Evolutionary conservation across 169 alveolate species (phyloP).

Genomic region (Eimeria sp.): DNA sequence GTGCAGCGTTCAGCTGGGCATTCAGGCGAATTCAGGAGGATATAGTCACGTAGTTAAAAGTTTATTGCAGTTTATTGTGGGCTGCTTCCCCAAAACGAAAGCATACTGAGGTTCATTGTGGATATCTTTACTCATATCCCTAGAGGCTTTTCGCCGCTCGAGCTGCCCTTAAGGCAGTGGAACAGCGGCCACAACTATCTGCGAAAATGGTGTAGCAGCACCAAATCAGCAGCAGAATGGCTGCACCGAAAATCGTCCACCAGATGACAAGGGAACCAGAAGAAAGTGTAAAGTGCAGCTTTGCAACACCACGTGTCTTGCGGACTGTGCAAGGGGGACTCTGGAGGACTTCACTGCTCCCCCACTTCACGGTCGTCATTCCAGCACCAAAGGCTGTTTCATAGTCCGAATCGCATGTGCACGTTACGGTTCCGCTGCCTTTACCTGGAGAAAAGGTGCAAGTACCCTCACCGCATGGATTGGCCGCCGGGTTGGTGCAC

Average conservation of each 20-base stretch:
- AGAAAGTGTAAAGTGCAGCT: constrained; percentile 35
- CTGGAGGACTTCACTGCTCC: constrained; percentile 74
- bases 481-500: constrained; percentile 72
- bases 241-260: constrained; percentile 74
- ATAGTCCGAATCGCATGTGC: constrained; percentile 72
- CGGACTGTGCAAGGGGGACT: constrained; percentile 78
- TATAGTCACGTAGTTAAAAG: not conserved
- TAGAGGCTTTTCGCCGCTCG: constrained; percentile 27
- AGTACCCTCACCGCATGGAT: constrained; percentile 79
- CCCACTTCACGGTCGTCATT: constrained; percentile 70
- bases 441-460: constrained; percentile 80
- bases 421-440: constrained; percentile 82
- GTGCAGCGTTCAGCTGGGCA: too few relatives aligned
- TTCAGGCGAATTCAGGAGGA: not conserved
- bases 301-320: constrained; percentile 75
- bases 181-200: constrained; percentile 71
- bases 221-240: constrained; percentile 62
- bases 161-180: constrained; percentile 46
- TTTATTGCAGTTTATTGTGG: not conserved
- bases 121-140: not conserved
- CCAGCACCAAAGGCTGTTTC: constrained; percentile 76
- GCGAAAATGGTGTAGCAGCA: constrained; percentile 79
- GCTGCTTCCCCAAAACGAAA: not conserved
- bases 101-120: too few relatives aligned
- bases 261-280: constrained; percentile 76